Evolutionary conservation across 495 filamentous ascomycete species (phyloP).

Genomic region (Penicillium crystallinum): DNA sequence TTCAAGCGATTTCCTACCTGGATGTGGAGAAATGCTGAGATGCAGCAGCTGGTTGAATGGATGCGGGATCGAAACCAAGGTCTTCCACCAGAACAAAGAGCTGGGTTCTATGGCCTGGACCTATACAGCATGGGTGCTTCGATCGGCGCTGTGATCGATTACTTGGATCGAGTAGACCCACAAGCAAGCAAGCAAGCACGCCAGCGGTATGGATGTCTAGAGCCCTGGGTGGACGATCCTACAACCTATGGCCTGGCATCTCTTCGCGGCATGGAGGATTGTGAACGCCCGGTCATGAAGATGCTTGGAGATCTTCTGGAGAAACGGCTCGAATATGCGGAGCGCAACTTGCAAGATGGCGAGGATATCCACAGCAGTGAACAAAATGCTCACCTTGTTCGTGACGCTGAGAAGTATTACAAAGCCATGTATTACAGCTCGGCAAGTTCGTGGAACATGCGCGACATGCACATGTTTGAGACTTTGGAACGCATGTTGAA

Average conservation of each 20-base stretch:
- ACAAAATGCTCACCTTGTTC: constrained; percentile 52
- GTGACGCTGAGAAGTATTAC: constrained; percentile 56
- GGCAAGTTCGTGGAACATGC: constrained; percentile 52
- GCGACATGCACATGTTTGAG: constrained; percentile 56
- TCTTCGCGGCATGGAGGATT: constrained; percentile 42
- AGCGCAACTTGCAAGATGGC: constrained; percentile 26
- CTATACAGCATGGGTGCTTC: constrained; percentile 51
- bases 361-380: constrained; percentile 51
- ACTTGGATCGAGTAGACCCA: constrained; percentile 47
- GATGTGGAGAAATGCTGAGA: constrained; percentile 59
- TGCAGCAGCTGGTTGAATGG: constrained; percentile 55
- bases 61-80: constrained; percentile 42
- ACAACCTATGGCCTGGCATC: constrained; percentile 47
- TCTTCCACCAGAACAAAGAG: constrained; percentile 27
- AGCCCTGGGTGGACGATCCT: constrained; percentile 50
- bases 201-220: constrained; percentile 42
- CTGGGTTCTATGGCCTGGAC: constrained; percentile 52
- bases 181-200: constrained; percentile 42
- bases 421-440: constrained; percentile 55
- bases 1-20: constrained; percentile 56
- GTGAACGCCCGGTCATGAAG: constrained; percentile 43
- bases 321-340: constrained; percentile 42
- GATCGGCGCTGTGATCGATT: constrained; percentile 48
- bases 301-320: constrained; percentile 44
- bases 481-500: constrained; percentile 45